These are phyloP conservation scores for Nicotiana rustica DNA, from an alignment of 305 asterid species.

Conservation along the genomic window DNA sequence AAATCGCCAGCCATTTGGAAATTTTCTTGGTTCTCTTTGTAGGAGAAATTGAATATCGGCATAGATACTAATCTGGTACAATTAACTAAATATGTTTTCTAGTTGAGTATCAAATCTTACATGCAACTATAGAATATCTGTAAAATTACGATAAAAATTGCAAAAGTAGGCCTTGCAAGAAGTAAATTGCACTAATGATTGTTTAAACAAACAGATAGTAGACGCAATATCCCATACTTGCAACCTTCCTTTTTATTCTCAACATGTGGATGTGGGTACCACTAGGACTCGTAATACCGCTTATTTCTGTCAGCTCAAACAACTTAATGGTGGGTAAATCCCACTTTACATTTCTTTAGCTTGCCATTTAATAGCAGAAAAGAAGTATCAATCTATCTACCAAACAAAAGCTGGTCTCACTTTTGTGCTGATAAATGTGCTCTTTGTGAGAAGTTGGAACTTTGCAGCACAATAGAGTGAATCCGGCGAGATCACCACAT, in stretches of 20 bases:
- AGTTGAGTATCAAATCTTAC: not conserved
- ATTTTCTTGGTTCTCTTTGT: conserved; percentile 20
- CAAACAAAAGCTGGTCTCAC: conserved; percentile 13
- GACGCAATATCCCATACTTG: not conserved
- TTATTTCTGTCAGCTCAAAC: too few species aligned
- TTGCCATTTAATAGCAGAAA: not conserved
- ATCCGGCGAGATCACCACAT: not conserved
- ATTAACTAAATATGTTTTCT: not conserved
- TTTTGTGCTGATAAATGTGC: too few species aligned
- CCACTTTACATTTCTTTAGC: conserved; percentile 18
- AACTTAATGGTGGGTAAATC: too few species aligned
- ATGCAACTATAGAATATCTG: not conserved
- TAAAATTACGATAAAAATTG: not conserved
- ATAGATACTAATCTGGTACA: not conserved
- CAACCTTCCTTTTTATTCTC: not conserved
- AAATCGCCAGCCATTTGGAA: not conserved
- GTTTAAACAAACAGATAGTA: not conserved
- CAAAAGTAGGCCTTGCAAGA: not conserved
- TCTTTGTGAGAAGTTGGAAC: not conserved
- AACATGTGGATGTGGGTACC: not conserved
- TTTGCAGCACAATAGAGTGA: not conserved
- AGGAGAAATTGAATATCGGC: not conserved
- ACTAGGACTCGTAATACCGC: not conserved
- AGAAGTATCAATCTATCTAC: not conserved
- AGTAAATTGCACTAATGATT: not conserved